Percentiles rank a stretch among this genome's conserved stretches.
Evolutionary conservation across 2,329 filamentous ascomycete genomes (phyloP).

Genomic region (Pyricularia pennisetigena): DNA sequence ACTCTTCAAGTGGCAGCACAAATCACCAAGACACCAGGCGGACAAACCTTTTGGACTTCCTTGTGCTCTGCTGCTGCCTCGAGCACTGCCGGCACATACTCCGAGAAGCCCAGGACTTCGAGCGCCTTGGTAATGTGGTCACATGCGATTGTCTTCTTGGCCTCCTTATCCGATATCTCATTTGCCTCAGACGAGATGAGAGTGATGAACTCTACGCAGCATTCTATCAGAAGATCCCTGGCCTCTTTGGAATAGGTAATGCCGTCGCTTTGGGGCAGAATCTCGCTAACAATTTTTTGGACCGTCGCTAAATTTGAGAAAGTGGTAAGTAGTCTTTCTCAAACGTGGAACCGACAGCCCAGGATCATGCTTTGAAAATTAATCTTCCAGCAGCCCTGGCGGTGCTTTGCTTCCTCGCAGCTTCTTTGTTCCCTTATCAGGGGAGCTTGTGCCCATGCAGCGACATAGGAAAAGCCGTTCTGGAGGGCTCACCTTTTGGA

Average conservation of each 20-base stretch:
- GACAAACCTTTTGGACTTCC: slow-evolving; percentile 73
- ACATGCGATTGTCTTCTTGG: slow-evolving; percentile 97
- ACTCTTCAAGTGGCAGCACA: slow-evolving; percentile 22
- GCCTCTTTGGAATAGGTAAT: slow-evolving; percentile 92
- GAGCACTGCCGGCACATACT: slow-evolving; percentile 82
- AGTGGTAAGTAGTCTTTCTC: background rate
- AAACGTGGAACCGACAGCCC: background rate
- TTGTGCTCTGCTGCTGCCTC: slow-evolving; percentile 88
- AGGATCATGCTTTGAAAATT: background rate
- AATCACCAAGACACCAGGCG: background rate
- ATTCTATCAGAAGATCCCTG: slow-evolving; percentile 91
- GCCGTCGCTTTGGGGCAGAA: slow-evolving; percentile 65
- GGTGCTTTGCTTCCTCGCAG: background rate
- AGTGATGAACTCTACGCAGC: slow-evolving; percentile 98
- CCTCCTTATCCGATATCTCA: slow-evolving; percentile 96
- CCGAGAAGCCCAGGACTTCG: slow-evolving; percentile 82
- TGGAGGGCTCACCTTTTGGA: slow-evolving; percentile 44
- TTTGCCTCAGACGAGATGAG: slow-evolving; percentile 98
- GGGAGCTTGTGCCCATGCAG: background rate
- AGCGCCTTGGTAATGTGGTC: slow-evolving; percentile 96
- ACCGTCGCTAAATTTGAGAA: slow-evolving; percentile 45
- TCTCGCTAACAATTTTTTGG: slow-evolving; percentile 88
- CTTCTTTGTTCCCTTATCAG: background rate
- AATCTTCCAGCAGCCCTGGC: background rate
- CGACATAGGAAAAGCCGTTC: background rate